phyloP scores from a whole-genome alignment of 202 grass and related monocot genomes.

The Carex arenaria region DNA sequence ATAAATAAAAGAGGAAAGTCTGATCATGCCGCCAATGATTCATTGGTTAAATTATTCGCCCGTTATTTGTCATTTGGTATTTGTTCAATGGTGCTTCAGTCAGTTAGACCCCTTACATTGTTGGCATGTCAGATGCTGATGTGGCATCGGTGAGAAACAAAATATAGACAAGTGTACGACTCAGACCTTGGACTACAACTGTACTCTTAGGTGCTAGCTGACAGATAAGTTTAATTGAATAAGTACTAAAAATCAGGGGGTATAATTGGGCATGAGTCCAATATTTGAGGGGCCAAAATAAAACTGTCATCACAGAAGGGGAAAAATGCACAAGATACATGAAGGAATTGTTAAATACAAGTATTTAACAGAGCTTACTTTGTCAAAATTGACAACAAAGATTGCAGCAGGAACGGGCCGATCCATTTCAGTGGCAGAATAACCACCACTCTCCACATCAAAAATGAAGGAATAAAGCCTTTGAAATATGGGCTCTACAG shows the following conservation, averaged over 20 bases:
- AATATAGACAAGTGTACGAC: background rate
- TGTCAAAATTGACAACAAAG: constrained; percentile 99
- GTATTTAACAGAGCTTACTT: constrained; percentile 38
- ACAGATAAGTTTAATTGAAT: background rate
- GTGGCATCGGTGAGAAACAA: background rate
- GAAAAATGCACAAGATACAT: background rate
- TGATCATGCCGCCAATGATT: background rate
- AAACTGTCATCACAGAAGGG: background rate
- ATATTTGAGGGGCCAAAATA: background rate
- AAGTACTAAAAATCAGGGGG: background rate
- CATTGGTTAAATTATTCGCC: constrained; percentile 29
- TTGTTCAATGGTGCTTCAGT: background rate
- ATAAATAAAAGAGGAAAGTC: background rate
- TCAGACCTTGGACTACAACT: background rate
- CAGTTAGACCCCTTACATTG: background rate
- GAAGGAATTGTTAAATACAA: background rate
- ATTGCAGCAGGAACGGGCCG: constrained; percentile 77
- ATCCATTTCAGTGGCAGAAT: constrained; percentile 76
- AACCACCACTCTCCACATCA: constrained; percentile 64
- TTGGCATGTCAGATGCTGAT: background rate
- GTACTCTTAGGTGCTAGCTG: background rate
- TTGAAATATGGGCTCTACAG: constrained; percentile 72
- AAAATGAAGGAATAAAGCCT: constrained; percentile 96
- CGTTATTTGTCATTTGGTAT: background rate
- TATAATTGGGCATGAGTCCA: background rate